Evolutionary conservation across 176 grass and related monocot genomes (phyloP), one percentile per base, ranked within the genome.

Genomic region (Hyparrhenia diplandra): DNA sequence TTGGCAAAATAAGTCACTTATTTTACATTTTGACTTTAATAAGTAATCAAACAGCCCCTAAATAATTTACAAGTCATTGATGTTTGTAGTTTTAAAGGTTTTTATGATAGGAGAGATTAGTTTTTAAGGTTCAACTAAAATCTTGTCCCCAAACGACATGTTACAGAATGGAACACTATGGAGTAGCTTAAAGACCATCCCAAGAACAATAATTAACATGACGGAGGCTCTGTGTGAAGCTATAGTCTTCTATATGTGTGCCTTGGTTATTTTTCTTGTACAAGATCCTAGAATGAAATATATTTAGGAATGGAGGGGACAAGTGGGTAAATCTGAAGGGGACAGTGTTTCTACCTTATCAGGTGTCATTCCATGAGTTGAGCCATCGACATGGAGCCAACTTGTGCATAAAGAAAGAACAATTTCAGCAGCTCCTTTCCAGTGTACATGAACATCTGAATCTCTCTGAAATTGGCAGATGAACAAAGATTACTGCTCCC

Each of bases 391-490:
- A 83, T 81, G 74, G 28, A 95, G 70, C 86, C 90, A 99, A 80
- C 83, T 86, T 45, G 80, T 93, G 84, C 92, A 99, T 46, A 91
- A 78, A 10, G 74, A 76, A 47, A 99, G 88, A 84, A 99, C 73
- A 76, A 99, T 85, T 89, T 99, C 96, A 64, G 96, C 92, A 71
- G 96, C 96, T 34, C 96, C 96, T 90, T 99, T 99, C 92, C 96
- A 99, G 55, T 99, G 96, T 35, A 99, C 69, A 90, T 88, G 96
- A 85, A 99, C 80, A 39, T 75, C 41, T 5, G 82, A 92, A 68
- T 86, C 92, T 55, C 52, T 61, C 96, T 99, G 73, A 60, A 85
- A 85, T 69, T 43, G 81, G 35, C 21, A 78, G 55, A 69, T 51
- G 62, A 80, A 62, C 14, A 80, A 32, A n/a, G 52, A 75, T 88